Percentiles rank a stretch among this genome's conserved stretches.
phyloP scores from a whole-genome alignment of 257 asterid genomes.

The Thymus mandschuricus region DNA sequence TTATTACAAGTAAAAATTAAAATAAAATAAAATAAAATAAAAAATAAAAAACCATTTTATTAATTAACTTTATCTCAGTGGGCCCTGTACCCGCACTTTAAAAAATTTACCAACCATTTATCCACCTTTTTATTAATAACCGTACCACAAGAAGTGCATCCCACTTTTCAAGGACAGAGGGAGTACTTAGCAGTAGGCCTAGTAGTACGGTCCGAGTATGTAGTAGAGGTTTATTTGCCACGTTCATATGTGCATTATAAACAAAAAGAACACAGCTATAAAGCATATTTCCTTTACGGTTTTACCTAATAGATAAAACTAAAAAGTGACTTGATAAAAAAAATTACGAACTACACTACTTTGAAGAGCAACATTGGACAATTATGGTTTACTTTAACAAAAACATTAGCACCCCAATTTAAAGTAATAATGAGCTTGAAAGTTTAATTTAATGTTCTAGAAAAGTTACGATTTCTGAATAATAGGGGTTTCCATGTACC shows the following conservation, averaged over 20 bases:
- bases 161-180: too few relatives aligned
- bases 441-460: slow-evolving; percentile 14
- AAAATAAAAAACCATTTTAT: too few relatives aligned
- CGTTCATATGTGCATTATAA: not conserved
- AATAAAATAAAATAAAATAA: too few relatives aligned
- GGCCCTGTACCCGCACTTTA: too few relatives aligned
- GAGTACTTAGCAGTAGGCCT: too few relatives aligned
- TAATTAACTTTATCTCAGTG: too few relatives aligned
- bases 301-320: not conserved
- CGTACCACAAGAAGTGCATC: too few relatives aligned
- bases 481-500: slow-evolving; percentile 13
- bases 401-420: not conserved
- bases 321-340: not conserved
- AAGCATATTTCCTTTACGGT: not conserved
- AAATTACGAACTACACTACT: not conserved
- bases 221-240: slow-evolving; percentile 2
- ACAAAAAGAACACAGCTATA: slow-evolving; percentile 6
- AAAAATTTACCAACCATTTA: too few relatives aligned
- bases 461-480: slow-evolving; percentile 4
- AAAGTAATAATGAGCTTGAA: slow-evolving; percentile 17
- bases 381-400: slow-evolving; percentile 8
- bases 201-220: not conserved
- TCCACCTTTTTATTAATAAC: too few relatives aligned
- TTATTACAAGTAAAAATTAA: too few relatives aligned
- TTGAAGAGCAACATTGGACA: slow-evolving; percentile 7